Percentiles rank a stretch among this genome's conserved stretches.
Conservation (phyloP, 2,329 filamentous ascomycete genomes). For the Hypomyces rosellus region DNA sequence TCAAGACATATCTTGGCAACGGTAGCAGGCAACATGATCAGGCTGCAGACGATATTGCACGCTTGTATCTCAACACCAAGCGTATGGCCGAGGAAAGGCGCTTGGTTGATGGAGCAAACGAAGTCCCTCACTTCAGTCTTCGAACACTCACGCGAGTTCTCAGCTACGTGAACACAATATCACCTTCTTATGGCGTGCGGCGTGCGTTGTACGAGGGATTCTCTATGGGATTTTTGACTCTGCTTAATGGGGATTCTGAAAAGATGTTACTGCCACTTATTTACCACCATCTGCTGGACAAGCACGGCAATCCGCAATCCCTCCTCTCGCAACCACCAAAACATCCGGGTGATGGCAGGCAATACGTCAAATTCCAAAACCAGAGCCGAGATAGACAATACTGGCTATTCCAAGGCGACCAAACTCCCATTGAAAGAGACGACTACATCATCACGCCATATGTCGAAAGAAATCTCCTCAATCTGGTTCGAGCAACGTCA, state of each 20-base stretch:
- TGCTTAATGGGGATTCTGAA: conserved; percentile 78
- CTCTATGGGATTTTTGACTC: conserved; percentile 93
- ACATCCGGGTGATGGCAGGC: conserved; percentile 66
- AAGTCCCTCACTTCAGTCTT: conserved; percentile 94
- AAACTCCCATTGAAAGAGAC: conserved; percentile 59
- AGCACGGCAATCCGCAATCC: conserved; percentile 58
- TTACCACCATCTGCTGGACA: conserved; percentile 69
- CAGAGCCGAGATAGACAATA: conserved; percentile 65
- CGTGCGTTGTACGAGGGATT: conserved; percentile 91
- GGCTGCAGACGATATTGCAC: conserved; percentile 72
- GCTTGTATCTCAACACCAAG: conserved; percentile 84
- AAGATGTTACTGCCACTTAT: conserved; percentile 72
- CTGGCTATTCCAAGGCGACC: conserved; percentile 75
- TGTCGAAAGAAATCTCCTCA: conserved; percentile 89
- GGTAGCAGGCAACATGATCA: conserved; percentile 65
- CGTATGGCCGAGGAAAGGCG: conserved; percentile 71
- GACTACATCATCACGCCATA: conserved; percentile 98
- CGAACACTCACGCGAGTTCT: conserved; percentile 87
- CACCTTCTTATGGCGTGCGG: conserved; percentile 75
- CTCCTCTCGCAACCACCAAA: conserved; percentile 73
- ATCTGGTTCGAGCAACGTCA: conserved; percentile 87
- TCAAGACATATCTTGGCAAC: conserved; percentile 77
- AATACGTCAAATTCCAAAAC: conserved; percentile 74
- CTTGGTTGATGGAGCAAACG: conserved; percentile 89
- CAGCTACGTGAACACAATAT: conserved; percentile 79